Percentiles rank a stretch among this genome's conserved stretches.
These are phyloP conservation scores for Microdochium nivale DNA, from an alignment of 2,329 filamentous ascomycete species.

Conservation along the genomic window DNA sequence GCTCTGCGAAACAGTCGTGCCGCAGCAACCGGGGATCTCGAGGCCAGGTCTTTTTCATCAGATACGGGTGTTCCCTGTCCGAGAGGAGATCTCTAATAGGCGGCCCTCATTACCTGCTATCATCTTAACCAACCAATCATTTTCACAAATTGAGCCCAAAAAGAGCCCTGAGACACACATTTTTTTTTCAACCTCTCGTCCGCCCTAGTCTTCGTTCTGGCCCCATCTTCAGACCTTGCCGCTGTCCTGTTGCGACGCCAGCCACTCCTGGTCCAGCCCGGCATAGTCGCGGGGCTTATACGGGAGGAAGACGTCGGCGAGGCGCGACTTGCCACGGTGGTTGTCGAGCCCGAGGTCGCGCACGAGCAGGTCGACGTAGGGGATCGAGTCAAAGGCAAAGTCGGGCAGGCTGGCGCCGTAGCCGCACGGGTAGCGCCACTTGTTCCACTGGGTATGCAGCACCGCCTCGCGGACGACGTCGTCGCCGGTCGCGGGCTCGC, in stretches of 20 bases:
- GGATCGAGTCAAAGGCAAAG: conserved; percentile 50
- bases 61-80: too few relatives aligned
- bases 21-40: too few relatives aligned
- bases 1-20: too few relatives aligned
- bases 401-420: conserved; percentile 36
- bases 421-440: conserved; percentile 42
- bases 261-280: conserved; percentile 31
- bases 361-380: conserved; percentile 48
- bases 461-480: conserved; percentile 32
- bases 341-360: conserved; percentile 40
- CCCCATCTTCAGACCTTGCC: background rate
- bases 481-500: conserved; percentile 12
- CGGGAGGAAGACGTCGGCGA: conserved; percentile 30
- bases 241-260: background rate
- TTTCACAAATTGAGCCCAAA: too few relatives aligned
- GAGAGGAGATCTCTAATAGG: too few relatives aligned
- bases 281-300: conserved; percentile 37
- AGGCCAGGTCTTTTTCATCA: too few relatives aligned
- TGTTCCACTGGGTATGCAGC: conserved; percentile 44
- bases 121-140: too few relatives aligned
- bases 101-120: too few relatives aligned
- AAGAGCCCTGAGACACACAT: too few relatives aligned
- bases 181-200: too few relatives aligned
- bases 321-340: conserved; percentile 24
- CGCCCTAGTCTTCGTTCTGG: too few relatives aligned